Evolutionary conservation across 2,329 filamentous ascomycete species (phyloP), one percentile per base, ranked within the genome.

Genomic region (Blumeria hordei): DNA sequence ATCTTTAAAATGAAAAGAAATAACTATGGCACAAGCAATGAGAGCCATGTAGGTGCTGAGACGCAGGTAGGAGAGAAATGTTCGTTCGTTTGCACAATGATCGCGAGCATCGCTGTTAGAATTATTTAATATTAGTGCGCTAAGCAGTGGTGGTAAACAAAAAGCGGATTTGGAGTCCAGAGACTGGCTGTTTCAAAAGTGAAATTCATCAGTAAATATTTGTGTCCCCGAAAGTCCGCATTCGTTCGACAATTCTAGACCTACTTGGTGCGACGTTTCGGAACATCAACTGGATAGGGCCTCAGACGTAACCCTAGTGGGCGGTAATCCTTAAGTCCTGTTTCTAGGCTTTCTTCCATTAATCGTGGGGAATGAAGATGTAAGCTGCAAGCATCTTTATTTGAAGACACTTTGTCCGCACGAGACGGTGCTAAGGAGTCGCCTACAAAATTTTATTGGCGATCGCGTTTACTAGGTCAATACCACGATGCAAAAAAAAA

Each of bases 1-100:
- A 16, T 72, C 72, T 64, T 88, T 88, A 53, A 98, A 74, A 64
- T 98, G 90, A 67, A 98, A 98, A 12, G 86, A 94, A 53, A 95
- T 74, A 9, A 94, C 80, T 60, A 98, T 94, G 53, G 92, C 90
- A 35, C 94, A 77, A 33, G 85, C 79, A 8, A 96, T 87, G 54
- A 98, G 74, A 59, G 87, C 80, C 76, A 96, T 88, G 70, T 94
- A 60, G 7, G 57, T 18, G 12, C 57, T 57, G n/a, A 62, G 58
- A 2, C 59, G 58, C 34, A 62, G 59, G 55, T 61, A 62, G 44
- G 59, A 61, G 55, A 62, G 60, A 54, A 61, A 61, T 12, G 60
- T 67, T 52, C 73, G 69, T 61, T 76, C 74, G 47, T 70, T 71
- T 18, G 74, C 74, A 36, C 75, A 71, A 56, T 76, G 71, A 60